These are phyloP conservation scores for Dioscorea zingiberensis DNA, from an alignment of 106 monocot genomes.

Conservation along the genomic window DNA sequence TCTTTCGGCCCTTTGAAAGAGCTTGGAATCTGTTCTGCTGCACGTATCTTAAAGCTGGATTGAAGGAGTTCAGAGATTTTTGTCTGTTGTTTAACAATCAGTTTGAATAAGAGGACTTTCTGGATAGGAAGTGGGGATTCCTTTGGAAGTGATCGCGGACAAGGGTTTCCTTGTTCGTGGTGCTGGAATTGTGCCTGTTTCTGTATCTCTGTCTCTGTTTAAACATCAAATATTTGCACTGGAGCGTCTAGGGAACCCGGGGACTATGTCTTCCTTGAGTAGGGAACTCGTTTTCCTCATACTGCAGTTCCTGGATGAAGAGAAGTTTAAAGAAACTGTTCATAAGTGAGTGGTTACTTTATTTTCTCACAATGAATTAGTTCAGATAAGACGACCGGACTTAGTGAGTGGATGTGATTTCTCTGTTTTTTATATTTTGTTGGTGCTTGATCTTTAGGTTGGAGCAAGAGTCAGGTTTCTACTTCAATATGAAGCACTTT, in stretches of 20 bases:
- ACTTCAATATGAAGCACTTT: conserved; percentile 42
- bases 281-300: not conserved
- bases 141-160: not conserved
- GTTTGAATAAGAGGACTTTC: not conserved
- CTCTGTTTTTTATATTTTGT: too few relatives aligned
- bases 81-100: too few relatives aligned
- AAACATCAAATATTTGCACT: not conserved
- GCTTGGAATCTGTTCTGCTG: not conserved
- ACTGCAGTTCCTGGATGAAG: too few relatives aligned
- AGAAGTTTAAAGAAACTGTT: not conserved
- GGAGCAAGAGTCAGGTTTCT: conserved; percentile 38
- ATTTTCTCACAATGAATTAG: too few relatives aligned
- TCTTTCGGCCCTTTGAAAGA: not conserved
- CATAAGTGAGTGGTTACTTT: not conserved
- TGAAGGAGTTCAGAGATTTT: not conserved
- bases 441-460: conserved; percentile 9
- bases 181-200: not conserved
- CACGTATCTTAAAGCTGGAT: not conserved
- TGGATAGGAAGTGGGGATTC: not conserved
- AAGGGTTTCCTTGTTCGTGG: not conserved
- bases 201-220: not conserved
- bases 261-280: conserved; percentile 2
- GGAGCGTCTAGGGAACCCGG: conserved; percentile 1
- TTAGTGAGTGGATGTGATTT: too few relatives aligned
- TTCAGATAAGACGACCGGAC: too few relatives aligned